phyloP scores from a whole-genome alignment of 2,329 filamentous ascomycete species.

The Fusarium austroafricanum region DNA sequence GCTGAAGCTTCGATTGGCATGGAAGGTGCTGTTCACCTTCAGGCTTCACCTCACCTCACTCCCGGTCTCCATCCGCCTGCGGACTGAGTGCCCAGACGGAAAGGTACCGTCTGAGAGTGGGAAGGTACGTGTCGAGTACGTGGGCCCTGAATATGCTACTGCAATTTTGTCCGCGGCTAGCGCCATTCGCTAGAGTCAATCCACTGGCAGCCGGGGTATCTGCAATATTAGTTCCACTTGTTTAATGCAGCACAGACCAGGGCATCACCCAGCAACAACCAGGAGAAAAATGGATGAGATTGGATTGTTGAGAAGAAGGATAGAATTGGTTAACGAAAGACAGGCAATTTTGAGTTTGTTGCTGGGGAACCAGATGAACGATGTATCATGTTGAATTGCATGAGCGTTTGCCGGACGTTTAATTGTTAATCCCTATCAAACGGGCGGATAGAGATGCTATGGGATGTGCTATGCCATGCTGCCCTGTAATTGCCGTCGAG shows the following conservation, averaged over 20 bases:
- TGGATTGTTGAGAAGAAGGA: slow-evolving; percentile 8
- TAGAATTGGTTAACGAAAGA: slow-evolving; percentile 15
- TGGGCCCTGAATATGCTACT: slow-evolving; percentile 35
- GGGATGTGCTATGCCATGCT: slow-evolving; percentile 11
- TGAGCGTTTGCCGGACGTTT: neutral
- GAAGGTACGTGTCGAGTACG: slow-evolving; percentile 40
- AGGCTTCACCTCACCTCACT: neutral
- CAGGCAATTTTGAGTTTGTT: slow-evolving; percentile 16
- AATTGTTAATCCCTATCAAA: neutral
- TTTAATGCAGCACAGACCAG: slow-evolving; percentile 49
- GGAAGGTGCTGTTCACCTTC: neutral
- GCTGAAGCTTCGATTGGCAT: neutral
- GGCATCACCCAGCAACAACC: slow-evolving; percentile 45
- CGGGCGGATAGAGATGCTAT: neutral
- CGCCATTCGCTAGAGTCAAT: slow-evolving; percentile 35
- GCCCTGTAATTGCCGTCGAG: slow-evolving; percentile 17
- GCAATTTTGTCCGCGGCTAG: slow-evolving; percentile 43
- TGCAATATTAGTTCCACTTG: slow-evolving; percentile 51
- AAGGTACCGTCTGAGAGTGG: slow-evolving; percentile 15
- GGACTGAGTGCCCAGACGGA: neutral
- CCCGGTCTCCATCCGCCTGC: neutral
- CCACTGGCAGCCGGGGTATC: slow-evolving; percentile 39
- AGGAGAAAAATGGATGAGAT: slow-evolving; percentile 22
- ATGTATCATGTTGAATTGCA: neutral
- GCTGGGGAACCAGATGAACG: slow-evolving; percentile 18